Percentiles rank a stretch among this genome's conserved stretches.
These are phyloP conservation scores for Vinca minor DNA, from an alignment of 257 asterid genomes.

Conservation along the genomic window DNA sequence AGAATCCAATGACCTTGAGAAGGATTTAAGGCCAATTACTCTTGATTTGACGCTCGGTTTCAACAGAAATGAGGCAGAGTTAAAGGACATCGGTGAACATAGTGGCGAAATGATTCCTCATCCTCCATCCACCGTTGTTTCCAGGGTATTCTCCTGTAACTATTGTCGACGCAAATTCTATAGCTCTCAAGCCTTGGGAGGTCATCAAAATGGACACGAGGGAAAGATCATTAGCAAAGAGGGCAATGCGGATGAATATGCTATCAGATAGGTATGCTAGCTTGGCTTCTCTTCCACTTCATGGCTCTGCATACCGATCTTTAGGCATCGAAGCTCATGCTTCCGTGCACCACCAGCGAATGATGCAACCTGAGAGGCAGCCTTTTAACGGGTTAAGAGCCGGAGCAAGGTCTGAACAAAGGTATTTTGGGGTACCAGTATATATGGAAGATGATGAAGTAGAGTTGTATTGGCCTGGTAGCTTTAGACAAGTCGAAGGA, in stretches of 20 bases:
- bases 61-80: conserved; percentile 23
- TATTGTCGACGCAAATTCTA: conserved; percentile 85
- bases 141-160: conserved; percentile 81
- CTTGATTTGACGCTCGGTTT: conserved; percentile 74
- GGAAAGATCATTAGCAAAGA: conserved; percentile 74
- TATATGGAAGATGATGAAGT: conserved; percentile 55
- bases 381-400: conserved; percentile 30
- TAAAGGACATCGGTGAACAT: conserved; percentile 17
- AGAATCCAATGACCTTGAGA: conserved; percentile 18
- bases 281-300: conserved; percentile 74
- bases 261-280: conserved; percentile 72
- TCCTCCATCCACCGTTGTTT: conserved; percentile 27
- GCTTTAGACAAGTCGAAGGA: conserved; percentile 65
- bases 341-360: conserved; percentile 50
- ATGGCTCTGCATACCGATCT: conserved; percentile 61
- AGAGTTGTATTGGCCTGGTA: conserved; percentile 74
- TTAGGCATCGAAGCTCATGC: conserved; percentile 78
- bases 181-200: conserved; percentile 94
- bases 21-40: conserved; percentile 27
- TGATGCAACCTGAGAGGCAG: conserved; percentile 29
- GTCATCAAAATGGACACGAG: conserved; percentile 93
- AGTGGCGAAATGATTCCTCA: conserved; percentile 22
- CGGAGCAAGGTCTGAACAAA: conserved; percentile 61
- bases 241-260: conserved; percentile 88
- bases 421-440: conserved; percentile 49